Evolutionary conservation across 1,284 basidiomycete species (phyloP), one percentile per base, ranked within the genome.

Genomic region (Boletus mariae): DNA sequence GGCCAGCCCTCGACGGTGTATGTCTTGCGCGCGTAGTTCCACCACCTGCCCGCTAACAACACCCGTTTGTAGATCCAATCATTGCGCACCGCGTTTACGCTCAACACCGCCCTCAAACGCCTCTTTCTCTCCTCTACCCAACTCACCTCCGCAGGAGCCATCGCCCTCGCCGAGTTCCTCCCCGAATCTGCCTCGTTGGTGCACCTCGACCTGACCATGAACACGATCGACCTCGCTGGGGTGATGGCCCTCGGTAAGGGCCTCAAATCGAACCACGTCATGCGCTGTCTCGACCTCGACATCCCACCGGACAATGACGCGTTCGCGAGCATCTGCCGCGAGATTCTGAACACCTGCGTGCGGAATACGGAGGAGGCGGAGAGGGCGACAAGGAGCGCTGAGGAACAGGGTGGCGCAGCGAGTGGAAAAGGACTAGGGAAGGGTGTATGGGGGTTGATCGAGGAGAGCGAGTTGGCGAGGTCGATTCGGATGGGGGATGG

Each of bases 161-260:
- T 99, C 54, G 91, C 93, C 0, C 81, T 99, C 1, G 96, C 96
- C 4, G 95, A 98, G 71, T 98, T 98, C 74, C 79, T 98, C 3
- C 94, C 94, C 0, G 94, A 98, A 67, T 89, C 92, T 0, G 81
- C 80, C 26, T 89, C 87, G 0, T 77, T 98, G 5, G 77, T 98
- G 0, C 94, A 98, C 69, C 83, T 98, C 45, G 92, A 94, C 68
- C 74, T 95, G 28, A 94, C 92, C 0, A 73, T 80, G 61, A 95
- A 95, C 68, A 74, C 78, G 5, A 77, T 98, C 40, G 93, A 94
- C 61, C 80, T 95, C 32, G 94, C 94, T 0, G 94, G 92, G 15
- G 90, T 98, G 6, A 88, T 98, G 82, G 96, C 95, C 0, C 80
- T 99, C 12, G 87, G 84, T 42, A 88, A 87, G 0, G 92, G 93